A percentile compares a stretch with the other conserved stretches of the same genome.
phyloP scores from a whole-genome alignment of 805 yeast species.

The Spathaspora girioi region DNA sequence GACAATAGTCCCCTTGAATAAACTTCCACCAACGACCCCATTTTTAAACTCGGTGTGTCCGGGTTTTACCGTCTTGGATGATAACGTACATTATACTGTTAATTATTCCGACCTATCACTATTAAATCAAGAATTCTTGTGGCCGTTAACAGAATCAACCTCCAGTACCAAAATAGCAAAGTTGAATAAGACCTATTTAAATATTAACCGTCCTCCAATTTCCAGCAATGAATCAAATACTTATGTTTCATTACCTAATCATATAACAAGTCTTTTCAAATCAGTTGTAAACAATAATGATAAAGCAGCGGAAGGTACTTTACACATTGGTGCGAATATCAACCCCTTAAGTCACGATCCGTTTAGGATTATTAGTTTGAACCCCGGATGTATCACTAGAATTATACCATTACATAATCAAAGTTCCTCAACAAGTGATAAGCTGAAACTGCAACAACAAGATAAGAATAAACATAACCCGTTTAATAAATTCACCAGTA shows the following conservation, averaged over 20 bases:
- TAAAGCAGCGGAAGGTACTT: constrained; percentile 38
- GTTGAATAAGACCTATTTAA: constrained; percentile 25
- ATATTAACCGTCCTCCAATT: constrained; percentile 36
- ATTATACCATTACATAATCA: constrained; percentile 12
- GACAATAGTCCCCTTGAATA: constrained; percentile 13
- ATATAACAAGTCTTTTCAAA: constrained; percentile 40
- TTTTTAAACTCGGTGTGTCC: constrained; percentile 38
- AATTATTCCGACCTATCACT: constrained; percentile 8
- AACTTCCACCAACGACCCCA: constrained; percentile 24
- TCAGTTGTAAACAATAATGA: constrained; percentile 33
- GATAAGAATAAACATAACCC: constrained; percentile 19
- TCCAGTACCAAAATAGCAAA: constrained; percentile 11
- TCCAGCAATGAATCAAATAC: constrained; percentile 42
- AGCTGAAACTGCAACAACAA: constrained; percentile 4
- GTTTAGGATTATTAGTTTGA: constrained; percentile 47
- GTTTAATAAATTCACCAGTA: constrained; percentile 29
- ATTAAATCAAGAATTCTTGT: constrained; percentile 11
- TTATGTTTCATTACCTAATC: constrained; percentile 50
- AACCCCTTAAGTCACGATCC: constrained; percentile 54
- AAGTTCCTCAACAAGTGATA: constrained; percentile 3
- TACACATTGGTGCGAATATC: constrained; percentile 50
- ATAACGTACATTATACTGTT: constrained; percentile 30
- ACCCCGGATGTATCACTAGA: constrained; percentile 48
- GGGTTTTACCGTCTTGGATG: constrained; percentile 27
- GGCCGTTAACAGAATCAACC: constrained; percentile 23